Conservation (phyloP, 2,329 filamentous ascomycete species). For the Colletotrichum sp. region DNA sequence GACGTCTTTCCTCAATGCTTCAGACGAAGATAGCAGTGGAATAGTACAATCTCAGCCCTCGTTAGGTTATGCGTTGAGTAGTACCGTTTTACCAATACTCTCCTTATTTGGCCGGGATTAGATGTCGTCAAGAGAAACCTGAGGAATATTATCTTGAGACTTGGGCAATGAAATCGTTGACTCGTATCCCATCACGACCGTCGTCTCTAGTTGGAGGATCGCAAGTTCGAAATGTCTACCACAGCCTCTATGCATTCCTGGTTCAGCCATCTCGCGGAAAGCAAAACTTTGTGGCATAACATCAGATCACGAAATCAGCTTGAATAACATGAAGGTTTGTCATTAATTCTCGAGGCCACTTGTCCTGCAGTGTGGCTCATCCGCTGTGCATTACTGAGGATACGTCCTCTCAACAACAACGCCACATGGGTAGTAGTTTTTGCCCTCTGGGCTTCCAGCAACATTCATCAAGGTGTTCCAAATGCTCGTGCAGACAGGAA, state of each 20-base stretch:
- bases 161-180: not conserved
- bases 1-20: not conserved
- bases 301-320: not conserved
- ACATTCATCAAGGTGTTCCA: not conserved
- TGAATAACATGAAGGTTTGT: not conserved
- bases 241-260: not conserved
- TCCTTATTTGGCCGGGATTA: too few species aligned
- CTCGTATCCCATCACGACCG: not conserved
- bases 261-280: not conserved
- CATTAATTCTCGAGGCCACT: not conserved
- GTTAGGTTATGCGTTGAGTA: not conserved
- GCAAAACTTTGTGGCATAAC: not conserved
- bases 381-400: not conserved
- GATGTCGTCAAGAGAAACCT: not conserved
- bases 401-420: not conserved
- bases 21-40: not conserved
- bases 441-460: not conserved
- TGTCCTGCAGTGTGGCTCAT: not conserved
- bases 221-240: not conserved
- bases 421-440: not conserved
- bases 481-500: slow-evolving; percentile 2
- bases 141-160: too few species aligned
- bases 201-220: not conserved
- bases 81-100: not conserved
- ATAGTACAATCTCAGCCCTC: not conserved